Conservation (phyloP, 169 alveolate species). For the Plasmodium adleri region DNA sequence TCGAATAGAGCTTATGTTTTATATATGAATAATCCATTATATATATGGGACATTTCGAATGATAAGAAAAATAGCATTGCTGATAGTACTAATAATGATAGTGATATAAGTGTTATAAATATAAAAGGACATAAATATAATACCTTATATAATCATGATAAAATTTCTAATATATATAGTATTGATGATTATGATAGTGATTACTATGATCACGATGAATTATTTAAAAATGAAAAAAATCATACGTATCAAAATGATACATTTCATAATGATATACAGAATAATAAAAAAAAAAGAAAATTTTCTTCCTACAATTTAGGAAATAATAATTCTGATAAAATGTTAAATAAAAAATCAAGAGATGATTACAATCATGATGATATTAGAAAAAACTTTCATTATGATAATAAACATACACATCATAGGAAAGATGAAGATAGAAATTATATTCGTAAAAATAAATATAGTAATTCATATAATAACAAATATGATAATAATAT, state of each 20-base stretch:
- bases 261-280: neutral
- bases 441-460: slow-evolving; percentile 6
- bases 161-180: slow-evolving; percentile 7
- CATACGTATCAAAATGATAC: neutral
- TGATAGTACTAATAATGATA: slow-evolving; percentile 1
- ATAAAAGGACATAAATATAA: neutral
- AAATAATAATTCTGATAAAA: neutral
- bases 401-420: neutral
- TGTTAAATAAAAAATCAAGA: slow-evolving; percentile 8
- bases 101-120: slow-evolving; percentile 7
- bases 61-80: neutral
- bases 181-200: neutral
- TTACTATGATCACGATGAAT: slow-evolving; percentile 6
- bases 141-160: slow-evolving; percentile 1
- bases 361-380: slow-evolving; percentile 1
- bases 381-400: neutral
- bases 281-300: slow-evolving; percentile 4
- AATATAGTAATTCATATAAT: slow-evolving; percentile 10
- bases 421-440: neutral
- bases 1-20: slow-evolving; percentile 10
- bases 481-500: neutral
- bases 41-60: slow-evolving; percentile 43
- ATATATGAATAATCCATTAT: slow-evolving; percentile 32
- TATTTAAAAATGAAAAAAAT: neutral
- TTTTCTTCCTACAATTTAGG: neutral